A percentile compares a stretch with the other conserved stretches of the same genome.
These are phyloP conservation scores for Udeniomyces megalosporus DNA, from an alignment of 768 basidiomycete species.

Conservation along the genomic window DNA sequence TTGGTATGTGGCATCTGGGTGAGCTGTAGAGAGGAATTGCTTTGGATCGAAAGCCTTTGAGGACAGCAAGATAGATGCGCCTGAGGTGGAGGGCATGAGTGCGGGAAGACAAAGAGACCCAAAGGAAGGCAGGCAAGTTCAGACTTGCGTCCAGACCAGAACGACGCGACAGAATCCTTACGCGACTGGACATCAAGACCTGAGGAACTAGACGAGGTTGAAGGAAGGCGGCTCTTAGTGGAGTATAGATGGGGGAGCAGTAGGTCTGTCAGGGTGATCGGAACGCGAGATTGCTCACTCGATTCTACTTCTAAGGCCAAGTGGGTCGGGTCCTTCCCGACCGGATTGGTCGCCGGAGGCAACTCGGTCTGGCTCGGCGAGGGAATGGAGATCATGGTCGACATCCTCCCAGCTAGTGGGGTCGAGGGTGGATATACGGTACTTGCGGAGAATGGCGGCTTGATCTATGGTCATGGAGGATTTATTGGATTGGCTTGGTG, in stretches of 20 bases:
- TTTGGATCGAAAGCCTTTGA: constrained; percentile 96
- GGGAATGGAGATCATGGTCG: constrained; percentile 55
- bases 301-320: constrained; percentile 42
- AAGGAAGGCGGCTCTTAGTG: too few species aligned
- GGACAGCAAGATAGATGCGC: constrained; percentile 63
- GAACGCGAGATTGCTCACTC: constrained; percentile 36
- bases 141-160: background rate
- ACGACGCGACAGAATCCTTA: background rate
- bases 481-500: too few species aligned
- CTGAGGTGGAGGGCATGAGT: constrained; percentile 29
- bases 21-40: constrained; percentile 71
- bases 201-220: background rate
- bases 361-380: constrained; percentile 33
- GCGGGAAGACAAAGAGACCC: background rate
- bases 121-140: background rate
- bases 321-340: constrained; percentile 28
- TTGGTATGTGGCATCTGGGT: constrained; percentile 89
- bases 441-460: constrained; percentile 67
- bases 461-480: constrained; percentile 40
- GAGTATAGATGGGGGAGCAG: background rate
- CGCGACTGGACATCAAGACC: constrained; percentile 11
- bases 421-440: constrained; percentile 58
- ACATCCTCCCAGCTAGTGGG: constrained; percentile 85
- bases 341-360: constrained; percentile 14
- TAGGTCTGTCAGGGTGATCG: constrained; percentile 30